Evolutionary conservation across 371 early-diverging fungal species (phyloP).

Genomic region (Mucor mucedo): DNA sequence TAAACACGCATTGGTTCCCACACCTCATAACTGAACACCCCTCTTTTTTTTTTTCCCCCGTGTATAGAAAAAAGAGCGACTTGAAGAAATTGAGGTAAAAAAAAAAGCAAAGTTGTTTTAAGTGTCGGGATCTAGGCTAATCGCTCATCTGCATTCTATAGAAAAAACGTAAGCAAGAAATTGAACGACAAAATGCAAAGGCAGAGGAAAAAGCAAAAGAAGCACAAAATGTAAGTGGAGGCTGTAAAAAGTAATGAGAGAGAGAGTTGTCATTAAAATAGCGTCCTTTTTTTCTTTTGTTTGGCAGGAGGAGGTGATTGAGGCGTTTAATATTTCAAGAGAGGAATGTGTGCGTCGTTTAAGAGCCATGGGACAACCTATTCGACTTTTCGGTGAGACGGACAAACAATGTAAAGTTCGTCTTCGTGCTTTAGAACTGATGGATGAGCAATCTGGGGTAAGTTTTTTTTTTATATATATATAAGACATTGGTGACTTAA

Average conservation of each 20-base stretch:
- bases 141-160: not conserved
- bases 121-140: no score
- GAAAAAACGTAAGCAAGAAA: constrained; percentile 28
- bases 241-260: no score
- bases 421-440: constrained; percentile 83
- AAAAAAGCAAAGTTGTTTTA: no score
- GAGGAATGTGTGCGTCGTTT: constrained; percentile 87
- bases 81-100: constrained; percentile 36
- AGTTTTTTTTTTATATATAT: not conserved
- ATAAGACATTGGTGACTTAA: not conserved
- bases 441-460: constrained; percentile 76
- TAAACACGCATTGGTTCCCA: no score
- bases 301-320: constrained; percentile 34
- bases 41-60: no score
- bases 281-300: not conserved
- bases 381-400: constrained; percentile 92
- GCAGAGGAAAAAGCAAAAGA: constrained; percentile 24
- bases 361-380: constrained; percentile 89
- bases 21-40: no score
- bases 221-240: constrained; percentile 17
- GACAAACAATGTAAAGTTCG: constrained; percentile 83
- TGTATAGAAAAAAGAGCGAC: constrained; percentile 41
- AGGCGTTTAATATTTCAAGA: constrained; percentile 67
- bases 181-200: constrained; percentile 30
- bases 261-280: not conserved